Evolutionary conservation across 345 rosid species (phyloP).

Genomic region (Cardamine occulta): DNA sequence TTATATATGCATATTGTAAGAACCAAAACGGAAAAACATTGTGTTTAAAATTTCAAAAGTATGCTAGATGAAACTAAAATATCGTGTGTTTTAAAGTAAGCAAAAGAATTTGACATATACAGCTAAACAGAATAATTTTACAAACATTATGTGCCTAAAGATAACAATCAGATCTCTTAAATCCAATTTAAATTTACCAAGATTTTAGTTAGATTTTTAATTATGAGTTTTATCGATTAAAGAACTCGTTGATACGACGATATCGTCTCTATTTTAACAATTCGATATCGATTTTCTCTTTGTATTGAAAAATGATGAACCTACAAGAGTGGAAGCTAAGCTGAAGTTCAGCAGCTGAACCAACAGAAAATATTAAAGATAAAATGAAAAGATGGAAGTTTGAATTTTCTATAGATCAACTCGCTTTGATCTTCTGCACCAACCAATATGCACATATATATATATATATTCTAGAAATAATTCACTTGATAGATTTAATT

Average conservation of each 20-base stretch:
- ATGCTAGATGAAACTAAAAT: background rate
- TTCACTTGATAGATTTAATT: constrained; percentile 1
- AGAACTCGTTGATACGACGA: background rate
- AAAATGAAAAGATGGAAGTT: background rate
- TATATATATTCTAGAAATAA: background rate
- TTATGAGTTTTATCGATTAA: too few relatives aligned
- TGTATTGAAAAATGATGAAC: constrained; percentile 7
- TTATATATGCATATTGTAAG: background rate
- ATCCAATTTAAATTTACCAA: background rate
- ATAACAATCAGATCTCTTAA: background rate
- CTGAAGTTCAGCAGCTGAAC: background rate
- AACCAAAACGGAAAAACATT: background rate
- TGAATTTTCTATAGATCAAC: background rate
- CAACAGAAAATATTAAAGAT: background rate
- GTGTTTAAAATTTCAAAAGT: background rate
- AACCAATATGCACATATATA: background rate
- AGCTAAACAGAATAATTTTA: background rate
- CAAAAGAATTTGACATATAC: background rate
- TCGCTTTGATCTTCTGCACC: constrained; percentile 14
- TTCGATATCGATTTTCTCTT: background rate
- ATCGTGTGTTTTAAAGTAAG: too few relatives aligned
- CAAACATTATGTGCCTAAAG: background rate
- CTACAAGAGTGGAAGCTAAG: constrained; percentile 10
- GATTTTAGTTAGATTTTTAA: background rate
- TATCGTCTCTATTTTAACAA: background rate